Evolutionary conservation across 2,329 filamentous ascomycete genomes (phyloP).

Genomic region (Aspergillus japonicus): DNA sequence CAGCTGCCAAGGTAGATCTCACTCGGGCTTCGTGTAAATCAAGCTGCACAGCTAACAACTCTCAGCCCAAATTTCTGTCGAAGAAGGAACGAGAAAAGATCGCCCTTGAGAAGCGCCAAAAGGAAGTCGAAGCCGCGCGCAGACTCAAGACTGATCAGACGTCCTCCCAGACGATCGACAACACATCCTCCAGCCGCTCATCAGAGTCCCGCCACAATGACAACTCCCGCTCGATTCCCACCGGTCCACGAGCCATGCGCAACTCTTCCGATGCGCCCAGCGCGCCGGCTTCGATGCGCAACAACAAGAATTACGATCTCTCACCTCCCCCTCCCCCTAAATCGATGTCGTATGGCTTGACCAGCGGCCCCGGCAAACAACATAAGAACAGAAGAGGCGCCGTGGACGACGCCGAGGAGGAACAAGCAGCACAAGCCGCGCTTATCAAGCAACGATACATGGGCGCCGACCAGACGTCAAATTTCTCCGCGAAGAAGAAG

Average conservation of each 20-base stretch:
- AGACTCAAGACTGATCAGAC: conserved; percentile 47
- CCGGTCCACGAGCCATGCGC: conserved; percentile 69
- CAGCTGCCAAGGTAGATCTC: conserved; percentile 67
- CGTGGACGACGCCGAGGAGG: conserved; percentile 51
- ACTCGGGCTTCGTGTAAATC: conserved; percentile 3
- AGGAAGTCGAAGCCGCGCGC: conserved; percentile 66
- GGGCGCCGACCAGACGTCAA: conserved; percentile 85
- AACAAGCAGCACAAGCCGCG: conserved; percentile 66
- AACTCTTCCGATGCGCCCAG: conserved; percentile 49
- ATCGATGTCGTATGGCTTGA: conserved; percentile 6
- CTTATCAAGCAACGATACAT: conserved; percentile 82
- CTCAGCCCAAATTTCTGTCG: conserved; percentile 77
- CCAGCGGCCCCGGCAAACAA: background rate
- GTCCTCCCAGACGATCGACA: conserved; percentile 24
- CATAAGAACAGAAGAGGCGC: background rate
- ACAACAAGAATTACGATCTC: conserved; percentile 53
- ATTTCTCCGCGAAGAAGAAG: conserved; percentile 95
- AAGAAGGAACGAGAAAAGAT: conserved; percentile 79
- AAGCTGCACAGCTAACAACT: conserved; percentile 3
- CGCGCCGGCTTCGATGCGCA: conserved; percentile 53
- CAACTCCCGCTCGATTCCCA: conserved; percentile 55
- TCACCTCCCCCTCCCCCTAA: conserved; percentile 49
- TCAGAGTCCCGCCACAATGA: conserved; percentile 24
- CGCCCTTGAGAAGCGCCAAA: conserved; percentile 72
- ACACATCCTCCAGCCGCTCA: conserved; percentile 19